Conservation (phyloP, 768 basidiomycete genomes). For the Trichaptum fuscoviolaceum region DNA sequence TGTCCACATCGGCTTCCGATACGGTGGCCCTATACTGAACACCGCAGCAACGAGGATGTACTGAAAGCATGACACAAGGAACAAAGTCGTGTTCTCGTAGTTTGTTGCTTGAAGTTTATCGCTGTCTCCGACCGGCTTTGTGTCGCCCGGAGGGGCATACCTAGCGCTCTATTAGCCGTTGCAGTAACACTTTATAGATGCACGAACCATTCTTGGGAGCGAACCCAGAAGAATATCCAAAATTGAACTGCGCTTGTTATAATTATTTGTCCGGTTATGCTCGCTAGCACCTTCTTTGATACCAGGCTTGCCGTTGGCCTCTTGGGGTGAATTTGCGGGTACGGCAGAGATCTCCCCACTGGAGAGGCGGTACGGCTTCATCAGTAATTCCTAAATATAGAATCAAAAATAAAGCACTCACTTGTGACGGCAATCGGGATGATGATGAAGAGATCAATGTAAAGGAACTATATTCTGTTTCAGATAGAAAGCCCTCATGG, state of each 20-base stretch:
- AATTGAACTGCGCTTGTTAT: conserved; percentile 79
- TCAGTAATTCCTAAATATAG: conserved; percentile 11
- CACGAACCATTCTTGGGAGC: conserved; percentile 74
- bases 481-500: conserved; percentile 2
- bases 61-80: conserved; percentile 96
- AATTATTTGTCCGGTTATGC: conserved; percentile 88
- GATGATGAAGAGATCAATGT: conserved; percentile 97
- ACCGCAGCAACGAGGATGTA: conserved; percentile 96
- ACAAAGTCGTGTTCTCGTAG: conserved; percentile 89
- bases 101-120: conserved; percentile 79
- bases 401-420: conserved; percentile 37
- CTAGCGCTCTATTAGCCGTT: conserved; percentile 30
- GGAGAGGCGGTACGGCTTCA: conserved; percentile 6
- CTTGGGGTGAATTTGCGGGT: conserved; percentile 78
- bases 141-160: conserved; percentile 67
- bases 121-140: conserved; percentile 39
- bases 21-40: conserved; percentile 97
- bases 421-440: conserved; percentile 95
- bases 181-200: conserved; percentile 3
- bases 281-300: conserved; percentile 90
- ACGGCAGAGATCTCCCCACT: conserved; percentile 97
- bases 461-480: conserved; percentile 63
- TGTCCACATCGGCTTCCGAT: conserved; percentile 90
- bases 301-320: conserved; percentile 94
- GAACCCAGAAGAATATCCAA: conserved; percentile 88